These are phyloP conservation scores for Colletotrichum eleusines DNA, from an alignment of 2,329 filamentous ascomycete genomes.

Conservation along the genomic window DNA sequence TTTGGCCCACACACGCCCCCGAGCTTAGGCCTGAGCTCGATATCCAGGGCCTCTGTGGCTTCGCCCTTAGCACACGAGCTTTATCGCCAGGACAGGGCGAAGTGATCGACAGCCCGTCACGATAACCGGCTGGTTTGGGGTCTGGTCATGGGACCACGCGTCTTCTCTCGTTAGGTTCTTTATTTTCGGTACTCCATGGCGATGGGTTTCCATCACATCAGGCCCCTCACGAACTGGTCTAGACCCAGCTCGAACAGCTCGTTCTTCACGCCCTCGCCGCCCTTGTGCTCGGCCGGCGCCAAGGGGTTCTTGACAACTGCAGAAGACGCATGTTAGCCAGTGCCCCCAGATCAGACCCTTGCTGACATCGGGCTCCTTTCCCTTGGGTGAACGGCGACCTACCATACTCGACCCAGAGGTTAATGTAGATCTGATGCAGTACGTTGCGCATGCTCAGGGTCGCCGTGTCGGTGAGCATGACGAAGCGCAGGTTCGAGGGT, in stretches of 20 bases:
- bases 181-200: not conserved
- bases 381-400: slow-evolving; percentile 47
- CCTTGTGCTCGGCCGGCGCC: slow-evolving; percentile 75
- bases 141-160: not conserved
- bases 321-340: slow-evolving; percentile 39
- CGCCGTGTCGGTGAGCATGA: slow-evolving; percentile 93
- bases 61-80: not conserved
- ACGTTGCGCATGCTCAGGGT: slow-evolving; percentile 93
- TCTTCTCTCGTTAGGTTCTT: not conserved
- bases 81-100: not conserved
- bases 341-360: not conserved
- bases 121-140: not conserved
- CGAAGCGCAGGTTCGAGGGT: slow-evolving; percentile 93
- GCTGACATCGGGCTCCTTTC: too few relatives aligned
- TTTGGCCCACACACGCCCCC: not conserved
- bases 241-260: slow-evolving; percentile 79
- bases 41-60: not conserved
- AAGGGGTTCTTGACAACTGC: slow-evolving; percentile 78
- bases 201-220: slow-evolving; percentile 60
- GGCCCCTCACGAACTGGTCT: slow-evolving; percentile 80
- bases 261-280: slow-evolving; percentile 76
- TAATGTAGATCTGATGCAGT: slow-evolving; percentile 98
- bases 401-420: slow-evolving; percentile 97
- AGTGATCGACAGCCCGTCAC: not conserved
- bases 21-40: not conserved